These are phyloP conservation scores for Clarireedia monteithiana DNA, from an alignment of 2,329 filamentous ascomycete species.

Conservation along the genomic window DNA sequence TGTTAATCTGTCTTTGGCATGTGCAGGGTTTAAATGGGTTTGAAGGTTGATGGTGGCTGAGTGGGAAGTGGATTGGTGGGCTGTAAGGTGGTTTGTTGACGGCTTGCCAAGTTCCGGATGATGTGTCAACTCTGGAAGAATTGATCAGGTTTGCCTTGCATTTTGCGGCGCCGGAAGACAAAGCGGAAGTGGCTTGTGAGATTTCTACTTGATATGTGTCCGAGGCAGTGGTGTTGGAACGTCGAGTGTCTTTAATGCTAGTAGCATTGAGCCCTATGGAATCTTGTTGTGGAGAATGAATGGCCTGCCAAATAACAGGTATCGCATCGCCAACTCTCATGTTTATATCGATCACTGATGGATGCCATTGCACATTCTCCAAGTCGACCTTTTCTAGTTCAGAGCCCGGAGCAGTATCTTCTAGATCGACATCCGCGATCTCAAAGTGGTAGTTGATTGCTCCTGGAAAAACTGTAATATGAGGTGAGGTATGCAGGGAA, in stretches of 20 bases:
- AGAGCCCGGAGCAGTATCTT: background rate
- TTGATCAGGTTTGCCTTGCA: background rate
- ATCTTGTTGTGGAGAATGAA: background rate
- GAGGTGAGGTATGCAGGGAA: background rate
- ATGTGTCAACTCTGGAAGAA: background rate
- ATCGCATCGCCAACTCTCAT: background rate
- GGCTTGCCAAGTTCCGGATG: background rate
- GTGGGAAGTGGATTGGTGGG: background rate
- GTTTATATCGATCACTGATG: background rate
- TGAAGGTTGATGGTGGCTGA: no score
- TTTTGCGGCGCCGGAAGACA: no score
- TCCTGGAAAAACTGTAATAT: background rate
- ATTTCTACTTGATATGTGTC: no score
- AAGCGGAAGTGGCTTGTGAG: no score
- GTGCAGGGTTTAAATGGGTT: no score
- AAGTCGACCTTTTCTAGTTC: background rate
- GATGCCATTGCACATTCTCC: background rate
- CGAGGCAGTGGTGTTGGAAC: no score
- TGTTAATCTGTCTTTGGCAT: background rate
- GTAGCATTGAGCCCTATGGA: no score
- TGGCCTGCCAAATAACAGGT: background rate
- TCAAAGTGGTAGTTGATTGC: background rate
- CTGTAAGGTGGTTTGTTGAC: background rate
- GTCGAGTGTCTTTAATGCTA: no score
- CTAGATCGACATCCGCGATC: background rate